A percentile compares a stretch with the other conserved stretches of the same genome.
Evolutionary conservation across 257 asterid genomes (phyloP).

Genomic region (Capsicum baccatum): DNA sequence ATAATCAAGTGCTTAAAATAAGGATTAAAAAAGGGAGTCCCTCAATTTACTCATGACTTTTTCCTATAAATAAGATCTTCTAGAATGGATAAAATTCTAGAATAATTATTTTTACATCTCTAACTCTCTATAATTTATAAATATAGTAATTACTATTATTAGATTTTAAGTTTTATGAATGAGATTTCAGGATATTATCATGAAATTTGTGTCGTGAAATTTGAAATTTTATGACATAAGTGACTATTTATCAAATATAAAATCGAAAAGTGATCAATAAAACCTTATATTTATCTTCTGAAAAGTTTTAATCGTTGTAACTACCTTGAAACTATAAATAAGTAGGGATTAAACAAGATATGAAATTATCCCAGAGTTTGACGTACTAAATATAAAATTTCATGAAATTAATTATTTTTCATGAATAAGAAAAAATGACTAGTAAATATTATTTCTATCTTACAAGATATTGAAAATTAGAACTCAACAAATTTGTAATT

Average conservation of each 20-base stretch:
- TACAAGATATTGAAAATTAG: neutral
- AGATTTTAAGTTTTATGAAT: neutral
- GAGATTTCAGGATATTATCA: neutral
- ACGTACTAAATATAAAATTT: too few relatives aligned
- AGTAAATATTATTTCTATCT: neutral
- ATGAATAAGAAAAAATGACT: too few relatives aligned
- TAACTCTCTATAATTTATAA: neutral
- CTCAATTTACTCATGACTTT: neutral
- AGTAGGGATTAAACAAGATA: too few relatives aligned
- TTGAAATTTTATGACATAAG: neutral
- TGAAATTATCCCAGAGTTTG: neutral
- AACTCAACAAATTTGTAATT: neutral
- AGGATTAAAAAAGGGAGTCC: neutral
- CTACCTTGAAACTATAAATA: too few relatives aligned
- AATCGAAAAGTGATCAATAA: neutral
- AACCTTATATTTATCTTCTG: neutral
- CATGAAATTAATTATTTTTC: too few relatives aligned
- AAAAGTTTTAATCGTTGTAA: neutral
- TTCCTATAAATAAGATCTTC: neutral
- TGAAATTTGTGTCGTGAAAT: neutral
- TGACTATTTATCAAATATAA: neutral
- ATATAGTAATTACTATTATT: neutral
- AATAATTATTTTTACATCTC: neutral
- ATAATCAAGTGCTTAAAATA: neutral
- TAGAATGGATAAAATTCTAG: neutral